Evolutionary conservation across 306 rosid genomes (phyloP), one percentile per base, ranked within the genome.

Genomic region (Neltuma alba): DNA sequence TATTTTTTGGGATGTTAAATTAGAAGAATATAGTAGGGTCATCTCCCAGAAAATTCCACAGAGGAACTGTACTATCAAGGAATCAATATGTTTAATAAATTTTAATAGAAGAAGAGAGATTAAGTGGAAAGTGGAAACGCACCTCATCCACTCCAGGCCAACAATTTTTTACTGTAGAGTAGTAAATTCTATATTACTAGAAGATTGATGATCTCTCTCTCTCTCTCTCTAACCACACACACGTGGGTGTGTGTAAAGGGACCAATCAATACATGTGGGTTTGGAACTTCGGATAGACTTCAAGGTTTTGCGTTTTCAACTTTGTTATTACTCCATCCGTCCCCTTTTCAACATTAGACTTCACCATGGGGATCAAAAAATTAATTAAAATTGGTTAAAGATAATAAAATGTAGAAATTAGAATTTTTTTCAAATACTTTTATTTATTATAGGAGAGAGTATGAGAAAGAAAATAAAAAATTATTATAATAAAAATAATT

Each of bases 241-340:
- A n/a, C n/a, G n/a, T n/a, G n/a, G n/a, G n/a, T n/a, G n/a, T n/a
- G 1, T 5, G 50, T 37, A 74, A 27, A 54, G 13, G 76, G 69
- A 58, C 40, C 81, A 62, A 70, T 42, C 72, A 68, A 72, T 76
- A 76, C 80, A 72, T 72, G 87, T 84, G 80, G 80, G 57, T n/a
- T n/a, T n/a, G n/a, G n/a, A n/a, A n/a, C n/a, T 16, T 76, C 15
- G 15, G 67, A 65, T 76, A 64, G 69, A 82, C 52, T 48, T 27
- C 63, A 40, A 28, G 36, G 16, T 45, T 10, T 42, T 68, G 63
- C 38, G 77, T 45, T 28, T 27, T 73, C 30, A 25, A 41, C n/a
- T 55, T 54, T 14, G 18, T 73, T 70, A n/a, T 66, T n/a, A n/a
- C n/a, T n/a, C n/a, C n/a, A n/a, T n/a, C n/a, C n/a, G n/a, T n/a